Percentiles rank a stretch among this genome's conserved stretches.
Conservation (phyloP, 345 rosid genomes). For the Erysimum cheiranthoides region DNA sequence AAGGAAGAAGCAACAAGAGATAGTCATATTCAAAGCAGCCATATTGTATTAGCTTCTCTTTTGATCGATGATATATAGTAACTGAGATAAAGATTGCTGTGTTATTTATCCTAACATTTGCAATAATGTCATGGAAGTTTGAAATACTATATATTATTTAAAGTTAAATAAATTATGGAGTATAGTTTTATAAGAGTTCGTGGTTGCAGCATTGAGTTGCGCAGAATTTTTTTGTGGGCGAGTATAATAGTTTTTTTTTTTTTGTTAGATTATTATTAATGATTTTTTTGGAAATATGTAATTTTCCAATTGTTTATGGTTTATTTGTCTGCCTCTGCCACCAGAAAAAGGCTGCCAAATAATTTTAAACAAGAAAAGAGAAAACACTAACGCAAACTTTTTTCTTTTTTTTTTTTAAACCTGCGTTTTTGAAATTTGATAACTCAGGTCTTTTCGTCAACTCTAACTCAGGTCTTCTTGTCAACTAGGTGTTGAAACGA, state of each 20-base stretch:
- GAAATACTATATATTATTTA: neutral
- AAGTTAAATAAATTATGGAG: neutral
- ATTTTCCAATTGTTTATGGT: neutral
- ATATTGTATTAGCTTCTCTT: conserved; percentile 33
- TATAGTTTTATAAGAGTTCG: neutral
- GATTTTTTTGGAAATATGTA: conserved; percentile 4
- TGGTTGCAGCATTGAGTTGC: neutral
- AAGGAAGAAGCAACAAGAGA: conserved; percentile 40
- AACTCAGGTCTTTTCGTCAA: neutral
- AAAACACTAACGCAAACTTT: neutral
- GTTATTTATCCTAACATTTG: conserved; percentile 29
- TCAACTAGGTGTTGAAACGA: neutral
- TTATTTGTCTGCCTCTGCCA: conserved; percentile 1
- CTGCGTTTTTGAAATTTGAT: neutral
- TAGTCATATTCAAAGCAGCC: conserved; percentile 43
- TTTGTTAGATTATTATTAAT: conserved; percentile 6
- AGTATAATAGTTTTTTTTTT: neutral
- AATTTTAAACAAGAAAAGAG: neutral
- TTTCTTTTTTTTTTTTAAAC: no score
- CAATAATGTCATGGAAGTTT: neutral
- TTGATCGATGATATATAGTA: conserved; percentile 18
- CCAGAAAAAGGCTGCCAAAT: conserved; percentile 22
- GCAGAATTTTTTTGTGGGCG: no score
- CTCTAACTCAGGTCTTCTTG: neutral
- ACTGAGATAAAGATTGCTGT: conserved; percentile 1